A percentile compares a stretch with the other conserved stretches of the same genome.
phyloP scores from a whole-genome alignment of 1,139 yeast species.

The Hyphopichia fennica region DNA sequence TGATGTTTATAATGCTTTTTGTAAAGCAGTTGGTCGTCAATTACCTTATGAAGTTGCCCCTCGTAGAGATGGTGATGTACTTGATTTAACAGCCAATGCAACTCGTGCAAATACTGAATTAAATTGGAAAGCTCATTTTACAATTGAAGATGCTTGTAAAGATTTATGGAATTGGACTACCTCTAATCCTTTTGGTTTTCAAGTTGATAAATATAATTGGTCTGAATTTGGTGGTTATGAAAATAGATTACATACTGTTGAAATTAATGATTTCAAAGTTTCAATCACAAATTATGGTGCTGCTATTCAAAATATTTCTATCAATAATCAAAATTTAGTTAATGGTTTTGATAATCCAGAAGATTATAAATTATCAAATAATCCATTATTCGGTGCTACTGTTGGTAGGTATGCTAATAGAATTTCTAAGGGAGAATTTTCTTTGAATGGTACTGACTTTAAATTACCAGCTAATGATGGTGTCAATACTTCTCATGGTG shows the following conservation, averaged over 20 bases:
- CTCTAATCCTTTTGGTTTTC: conserved; percentile 66
- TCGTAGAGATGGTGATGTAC: conserved; percentile 79
- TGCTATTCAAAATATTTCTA: conserved; percentile 41
- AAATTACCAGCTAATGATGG: conserved; percentile 45
- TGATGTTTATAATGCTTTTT: conserved; percentile 68
- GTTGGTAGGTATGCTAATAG: conserved; percentile 69
- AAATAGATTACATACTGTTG: conserved; percentile 45
- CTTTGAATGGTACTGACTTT: conserved; percentile 39
- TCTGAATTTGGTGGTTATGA: conserved; percentile 21
- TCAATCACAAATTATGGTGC: conserved; percentile 55
- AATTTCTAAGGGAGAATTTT: conserved; percentile 46
- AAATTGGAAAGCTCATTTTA: conserved; percentile 59
- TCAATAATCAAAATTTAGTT: conserved; percentile 33
- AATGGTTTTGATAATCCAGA: conserved; percentile 34
- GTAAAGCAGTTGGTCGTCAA: conserved; percentile 64
- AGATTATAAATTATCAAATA: conserved; percentile 34
- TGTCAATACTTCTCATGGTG: conserved; percentile 51
- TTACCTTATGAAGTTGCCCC: conserved; percentile 65
- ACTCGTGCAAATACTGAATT: conserved; percentile 66
- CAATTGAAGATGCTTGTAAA: conserved; percentile 64
- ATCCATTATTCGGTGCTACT: conserved; percentile 61
- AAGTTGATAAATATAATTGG: conserved; percentile 39
- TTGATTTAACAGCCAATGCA: conserved; percentile 72
- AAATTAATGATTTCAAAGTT: conserved; percentile 38
- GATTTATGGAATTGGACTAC: conserved; percentile 82